Evolutionary conservation across 2,329 filamentous ascomycete genomes (phyloP).

Genomic region (Cladosporium cucumerinum): DNA sequence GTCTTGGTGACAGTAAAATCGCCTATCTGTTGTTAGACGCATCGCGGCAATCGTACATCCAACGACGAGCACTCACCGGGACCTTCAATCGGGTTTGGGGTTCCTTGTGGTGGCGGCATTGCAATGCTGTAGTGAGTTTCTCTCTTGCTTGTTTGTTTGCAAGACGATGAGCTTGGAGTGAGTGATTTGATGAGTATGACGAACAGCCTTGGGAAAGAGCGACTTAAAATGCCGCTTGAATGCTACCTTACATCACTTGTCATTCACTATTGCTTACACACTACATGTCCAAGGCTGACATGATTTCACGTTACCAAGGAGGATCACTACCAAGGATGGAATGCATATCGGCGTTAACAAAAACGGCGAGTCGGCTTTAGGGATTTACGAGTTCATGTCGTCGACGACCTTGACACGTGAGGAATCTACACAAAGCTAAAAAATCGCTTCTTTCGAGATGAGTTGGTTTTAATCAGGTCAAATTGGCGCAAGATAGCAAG

Average conservation of each 20-base stretch:
- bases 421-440: neutral
- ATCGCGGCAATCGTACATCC: neutral
- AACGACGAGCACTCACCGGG: constrained; percentile 13
- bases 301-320: too few species aligned
- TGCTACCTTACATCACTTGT: neutral
- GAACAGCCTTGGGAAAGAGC: neutral
- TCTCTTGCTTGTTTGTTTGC: neutral
- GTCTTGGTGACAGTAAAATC: constrained; percentile 16
- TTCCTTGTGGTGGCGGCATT: constrained; percentile 23
- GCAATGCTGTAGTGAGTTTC: too few species aligned
- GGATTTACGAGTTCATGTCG: neutral
- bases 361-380: neutral
- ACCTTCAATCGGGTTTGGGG: constrained; percentile 22
- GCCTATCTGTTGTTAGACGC: neutral
- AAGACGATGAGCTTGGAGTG: neutral
- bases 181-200: neutral
- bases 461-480: neutral
- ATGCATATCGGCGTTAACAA: neutral
- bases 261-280: neutral
- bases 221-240: neutral
- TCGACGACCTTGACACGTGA: neutral
- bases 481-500: neutral
- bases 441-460: neutral
- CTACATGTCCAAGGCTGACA: neutral
- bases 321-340: neutral